These are phyloP conservation scores for Apophysomyces trapeziformis DNA, from an alignment of 371 early-diverging fungal species.

Conservation along the genomic window DNA sequence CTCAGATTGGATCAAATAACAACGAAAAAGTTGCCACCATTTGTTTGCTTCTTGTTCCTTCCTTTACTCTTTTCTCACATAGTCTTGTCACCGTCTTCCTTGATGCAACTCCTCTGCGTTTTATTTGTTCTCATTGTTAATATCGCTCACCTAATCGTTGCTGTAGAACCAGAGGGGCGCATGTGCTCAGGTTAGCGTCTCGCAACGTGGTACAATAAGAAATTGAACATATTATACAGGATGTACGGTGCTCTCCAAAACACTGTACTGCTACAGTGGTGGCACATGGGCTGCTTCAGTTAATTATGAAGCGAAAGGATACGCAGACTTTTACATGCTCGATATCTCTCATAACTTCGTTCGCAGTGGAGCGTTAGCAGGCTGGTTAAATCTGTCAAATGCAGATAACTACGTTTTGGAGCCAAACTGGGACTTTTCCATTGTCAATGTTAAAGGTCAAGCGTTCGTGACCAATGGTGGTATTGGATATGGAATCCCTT, in stretches of 20 bases:
- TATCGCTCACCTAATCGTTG: background rate
- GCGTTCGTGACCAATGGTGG: slow-evolving; percentile 5
- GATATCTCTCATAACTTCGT: background rate
- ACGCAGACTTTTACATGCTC: slow-evolving; percentile 4
- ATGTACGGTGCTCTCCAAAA: background rate
- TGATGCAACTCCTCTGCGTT: background rate
- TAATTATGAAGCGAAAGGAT: background rate
- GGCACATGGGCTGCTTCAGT: slow-evolving; percentile 3
- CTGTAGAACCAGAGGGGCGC: background rate
- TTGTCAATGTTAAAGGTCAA: background rate
- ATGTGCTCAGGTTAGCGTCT: slow-evolving; percentile 1
- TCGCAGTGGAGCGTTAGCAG: background rate
- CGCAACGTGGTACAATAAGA: background rate
- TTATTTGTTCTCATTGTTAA: background rate
- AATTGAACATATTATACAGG: background rate
- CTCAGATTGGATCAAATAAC: too few species aligned
- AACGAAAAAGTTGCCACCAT: too few species aligned
- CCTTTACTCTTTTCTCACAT: background rate
- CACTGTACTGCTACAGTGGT: slow-evolving; percentile 1
- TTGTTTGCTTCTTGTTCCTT: too few species aligned
- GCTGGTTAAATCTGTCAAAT: background rate
- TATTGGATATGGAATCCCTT: background rate
- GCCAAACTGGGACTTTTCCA: background rate
- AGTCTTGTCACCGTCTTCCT: background rate
- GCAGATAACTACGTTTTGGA: background rate